Base-by-base conservation (phyloP, 1,284 basidiomycete genomes). In the Kalmanozyma brasiliensis region DNA sequence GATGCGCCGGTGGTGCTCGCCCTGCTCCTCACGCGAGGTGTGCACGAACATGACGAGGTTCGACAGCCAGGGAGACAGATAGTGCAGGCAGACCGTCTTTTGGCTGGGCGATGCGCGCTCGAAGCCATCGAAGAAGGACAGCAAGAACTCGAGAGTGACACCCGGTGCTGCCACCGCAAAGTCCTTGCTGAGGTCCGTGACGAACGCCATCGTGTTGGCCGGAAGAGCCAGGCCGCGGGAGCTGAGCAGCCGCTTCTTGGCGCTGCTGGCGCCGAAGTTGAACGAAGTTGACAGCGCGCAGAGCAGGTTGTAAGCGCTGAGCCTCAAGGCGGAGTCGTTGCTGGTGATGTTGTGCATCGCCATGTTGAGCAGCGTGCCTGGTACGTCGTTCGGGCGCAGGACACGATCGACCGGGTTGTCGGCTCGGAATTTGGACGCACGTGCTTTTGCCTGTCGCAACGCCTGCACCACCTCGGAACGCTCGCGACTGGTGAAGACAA, bases 261-360 rank as follows among this genome's bases (percentile, higher is more conserved):
- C 77, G 37, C 70, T 73, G 44, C 66, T 72, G 3, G 76, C 73
- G 13, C 74, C 73, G 61, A 79, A 79, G 49, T 75, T 79, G 73
- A 79, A 79, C 40, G 76, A 78, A 1, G 72, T 75, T 22, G 72
- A 75, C n/a, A 79, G 58, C n/a, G 77, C 77, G 37, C 76, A 79
- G 22, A 79, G 63, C 32, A 79, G 59, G 26, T 79, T 73, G 64
- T 79, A 79, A 2, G 77, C 77, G 36, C 74, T 65, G n/a, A 75
- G 46, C 24, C 77, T 60, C 20, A 79, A 51, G 14, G 57, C 55
- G 19, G 63, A 58, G 36, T 78, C 71, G 29, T 58, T 62, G 55
- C 74, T 77, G 47, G 74, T 78, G 47, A 75, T 73, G 57, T 79
- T 79, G 74, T 78, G 73, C 76, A 79, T 73, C 14, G 77, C 77